Evolutionary conservation across 2,329 filamentous ascomycete species (phyloP), one percentile per base, ranked within the genome.

Genomic region (Arthrobotrys sphaeroides): DNA sequence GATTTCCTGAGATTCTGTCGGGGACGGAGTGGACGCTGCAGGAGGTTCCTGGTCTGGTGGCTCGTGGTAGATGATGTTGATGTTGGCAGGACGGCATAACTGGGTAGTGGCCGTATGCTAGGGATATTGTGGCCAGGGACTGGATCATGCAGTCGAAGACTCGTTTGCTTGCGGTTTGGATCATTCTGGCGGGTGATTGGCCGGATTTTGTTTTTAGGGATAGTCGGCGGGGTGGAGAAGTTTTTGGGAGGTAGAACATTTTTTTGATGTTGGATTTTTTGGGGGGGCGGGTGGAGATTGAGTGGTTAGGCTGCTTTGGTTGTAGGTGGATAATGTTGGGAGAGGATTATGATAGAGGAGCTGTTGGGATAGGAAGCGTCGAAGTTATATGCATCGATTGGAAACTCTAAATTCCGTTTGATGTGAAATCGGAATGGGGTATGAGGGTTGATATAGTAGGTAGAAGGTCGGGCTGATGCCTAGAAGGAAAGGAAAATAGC

Each of bases 231-330:
- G 55, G 2, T 5, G 61, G 26, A 36, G 45, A 33, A 12, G 64
- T 75, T 62, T 75, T 75, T 12, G 55, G 40, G 16, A 75, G 33
- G 31, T 68, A 75, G 38, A 75, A 69, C 72, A 75, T 75, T 51
- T n/a, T n/a, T n/a, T 26, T 55, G 1, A 22, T 26, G 55, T 68
- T 65, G 33, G 26, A 59, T 60, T 33, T 49, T 38, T n/a, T n/a
- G n/a, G n/a, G n/a, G n/a, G n/a, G n/a, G n/a, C n/a, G n/a, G n/a
- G n/a, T 28, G 16, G 45, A 13, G 16, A 16, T 24, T 47, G 38
- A 24, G 26, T 45, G 26, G 7, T 43, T 3, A 28, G n/a, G 47
- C 42, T 20, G 20, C n/a, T 51, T 40, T 40, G 42, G 31, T 42
- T 65, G 31, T 65, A 24, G 28, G 6, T 42, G 38, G n/a, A 22